Base-by-base conservation (phyloP, 1,284 basidiomycete genomes). In the Tranzscheliella williamsii region DNA sequence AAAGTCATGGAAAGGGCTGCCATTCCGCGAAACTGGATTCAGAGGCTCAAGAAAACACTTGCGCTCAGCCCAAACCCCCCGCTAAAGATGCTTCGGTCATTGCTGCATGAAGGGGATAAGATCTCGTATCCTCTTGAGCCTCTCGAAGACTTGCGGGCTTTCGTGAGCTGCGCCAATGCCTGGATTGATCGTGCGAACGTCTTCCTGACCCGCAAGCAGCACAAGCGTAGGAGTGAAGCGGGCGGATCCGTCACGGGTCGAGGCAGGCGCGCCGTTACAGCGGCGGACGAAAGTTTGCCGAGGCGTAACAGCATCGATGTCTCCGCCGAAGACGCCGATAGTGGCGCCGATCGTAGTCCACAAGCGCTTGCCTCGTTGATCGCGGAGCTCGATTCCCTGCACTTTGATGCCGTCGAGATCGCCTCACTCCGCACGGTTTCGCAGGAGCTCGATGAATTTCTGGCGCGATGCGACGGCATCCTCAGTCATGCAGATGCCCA, bases 61-160 rank as follows among this genome's bases (percentile, higher is more conserved):
- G 79, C 80, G 7, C 46, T 65, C n/a, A 54, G 57, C 32, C 81
- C 85, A 4, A 84, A 85, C 11, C 91, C 92, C 13, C 78, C 84
- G 2, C 83, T 94, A 42, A 87, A 88, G 50, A 83, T 83, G 23
- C 83, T 96, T 45, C 85, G 87, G 23, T 85, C 87, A 5, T 80
- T 94, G 15, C 81, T 91, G 20, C 84, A 87, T 1, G 92, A 96
- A 75, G 92, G 89, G 17, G 91, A 95, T 65, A 86, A 86, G 47
- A 90, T 94, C 72, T 85, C 85, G 38, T 84, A 85, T 72, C 82
- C 83, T 20, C 82, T 95, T 16, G 82, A 85, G 2, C 90, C 92
- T 75, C 81, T 93, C 37, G 79, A 81, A 17, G 80, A 85, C 36
- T 83, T 96, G 35, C 84, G 86, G 37, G 87, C 85, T 72, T 91